Conservation (phyloP, 169 alveolate species). For the Miamiensis avidus region DNA sequence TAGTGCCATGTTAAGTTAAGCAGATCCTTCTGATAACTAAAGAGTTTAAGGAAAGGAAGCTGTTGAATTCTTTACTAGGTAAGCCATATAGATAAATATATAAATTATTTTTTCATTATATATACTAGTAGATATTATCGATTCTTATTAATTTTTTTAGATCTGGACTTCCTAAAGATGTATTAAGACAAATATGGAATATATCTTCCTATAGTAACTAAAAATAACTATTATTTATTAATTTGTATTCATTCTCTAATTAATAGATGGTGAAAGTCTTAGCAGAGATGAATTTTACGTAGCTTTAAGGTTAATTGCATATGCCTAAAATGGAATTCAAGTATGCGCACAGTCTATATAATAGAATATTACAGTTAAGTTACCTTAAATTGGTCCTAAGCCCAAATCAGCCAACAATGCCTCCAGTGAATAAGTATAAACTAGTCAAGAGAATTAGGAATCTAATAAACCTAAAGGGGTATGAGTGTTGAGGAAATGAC, state of each 20-base stretch:
- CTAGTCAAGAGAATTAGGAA: not conserved
- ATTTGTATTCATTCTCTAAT: too few relatives aligned
- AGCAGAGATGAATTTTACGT: slow-evolving; percentile 15
- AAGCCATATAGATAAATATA: too few relatives aligned
- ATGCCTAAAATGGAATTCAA: not conserved
- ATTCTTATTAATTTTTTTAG: not conserved
- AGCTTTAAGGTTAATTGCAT: slow-evolving; percentile 1
- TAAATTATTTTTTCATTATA: too few relatives aligned
- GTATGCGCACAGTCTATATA: not conserved
- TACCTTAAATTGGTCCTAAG: not conserved
- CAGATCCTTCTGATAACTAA: not conserved
- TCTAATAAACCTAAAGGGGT: not conserved
- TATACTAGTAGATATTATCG: too few relatives aligned
- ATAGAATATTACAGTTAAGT: not conserved
- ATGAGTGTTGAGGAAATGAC: not conserved
- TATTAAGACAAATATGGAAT: not conserved
- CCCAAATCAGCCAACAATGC: not conserved
- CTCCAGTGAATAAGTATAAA: too few relatives aligned
- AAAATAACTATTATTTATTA: too few relatives aligned
- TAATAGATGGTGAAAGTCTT: slow-evolving; percentile 17
- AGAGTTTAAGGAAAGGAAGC: not conserved
- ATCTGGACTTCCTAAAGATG: not conserved
- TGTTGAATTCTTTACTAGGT: not conserved
- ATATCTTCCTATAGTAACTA: not conserved
- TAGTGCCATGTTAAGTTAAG: not conserved